phyloP scores from a whole-genome alignment of 306 rosid species.

The Trifolium dubium region DNA sequence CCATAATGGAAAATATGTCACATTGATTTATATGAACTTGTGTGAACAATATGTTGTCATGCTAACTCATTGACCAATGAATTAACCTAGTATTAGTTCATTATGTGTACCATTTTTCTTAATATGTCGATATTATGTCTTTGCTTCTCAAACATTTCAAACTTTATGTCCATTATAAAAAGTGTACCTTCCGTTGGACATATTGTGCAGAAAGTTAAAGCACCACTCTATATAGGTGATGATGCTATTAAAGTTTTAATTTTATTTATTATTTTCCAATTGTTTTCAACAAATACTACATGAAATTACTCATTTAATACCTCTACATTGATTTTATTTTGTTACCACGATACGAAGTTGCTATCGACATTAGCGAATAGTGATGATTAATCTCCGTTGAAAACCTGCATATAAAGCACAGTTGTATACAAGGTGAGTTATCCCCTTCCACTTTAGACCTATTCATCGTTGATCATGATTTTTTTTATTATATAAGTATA shows the following conservation, averaged over 20 bases:
- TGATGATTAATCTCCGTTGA: too few relatives aligned
- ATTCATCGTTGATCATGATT: too few relatives aligned
- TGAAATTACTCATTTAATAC: neutral
- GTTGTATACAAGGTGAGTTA: too few relatives aligned
- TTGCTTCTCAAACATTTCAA: slow-evolving; percentile 19
- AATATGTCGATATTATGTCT: slow-evolving; percentile 65
- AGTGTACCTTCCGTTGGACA: slow-evolving; percentile 18
- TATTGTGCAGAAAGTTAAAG: slow-evolving; percentile 29
- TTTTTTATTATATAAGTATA: neutral
- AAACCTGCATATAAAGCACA: too few relatives aligned
- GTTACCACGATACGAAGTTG: too few relatives aligned
- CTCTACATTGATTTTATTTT: neutral
- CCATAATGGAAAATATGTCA: slow-evolving; percentile 42
- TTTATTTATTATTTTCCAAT: neutral
- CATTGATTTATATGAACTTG: neutral
- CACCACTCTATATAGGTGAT: neutral
- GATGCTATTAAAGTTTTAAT: neutral
- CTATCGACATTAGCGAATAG: too few relatives aligned
- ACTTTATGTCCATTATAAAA: slow-evolving; percentile 16
- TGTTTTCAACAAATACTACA: neutral
- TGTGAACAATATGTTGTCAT: slow-evolving; percentile 72
- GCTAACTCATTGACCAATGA: slow-evolving; percentile 11
- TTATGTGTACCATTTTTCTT: neutral
- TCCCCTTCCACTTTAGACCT: too few relatives aligned
- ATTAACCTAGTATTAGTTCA: slow-evolving; percentile 9